Evolutionary conservation across 2,329 filamentous ascomycete species (phyloP), one percentile per base, ranked within the genome.

Genomic region (Scedosporium aurantiacum): DNA sequence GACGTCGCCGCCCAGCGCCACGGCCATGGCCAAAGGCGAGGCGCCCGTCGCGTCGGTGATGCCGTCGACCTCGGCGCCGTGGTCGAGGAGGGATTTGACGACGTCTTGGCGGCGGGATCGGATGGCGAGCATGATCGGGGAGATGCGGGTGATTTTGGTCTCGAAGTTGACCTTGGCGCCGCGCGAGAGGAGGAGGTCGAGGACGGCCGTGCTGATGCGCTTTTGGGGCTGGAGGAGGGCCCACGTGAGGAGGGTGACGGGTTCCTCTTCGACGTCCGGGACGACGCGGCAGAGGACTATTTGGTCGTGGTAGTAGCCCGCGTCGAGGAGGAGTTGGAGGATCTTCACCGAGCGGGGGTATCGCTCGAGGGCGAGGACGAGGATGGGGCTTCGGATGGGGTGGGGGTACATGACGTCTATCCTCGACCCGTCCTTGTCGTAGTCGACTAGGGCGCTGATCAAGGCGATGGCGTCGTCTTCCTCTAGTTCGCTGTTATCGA

Each of bases 211-310:
- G 69, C 82, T 85, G 58, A 87, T 77, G 63, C 78, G 79, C 69
- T 87, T 87, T 64, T 86, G 82, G 0, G 82, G 82, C 64, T 87
- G 83, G 5, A 82, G 72, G 59, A 88, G 74, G 0, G 82, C 78
- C 85, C 85, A 88, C 58, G 80, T 73, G 6, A 88, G 71, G 2
- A 85, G 73, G 1, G 81, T 82, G 54, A 85, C 76, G 8, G 75
- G 72, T 68, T 89, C 85, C 41, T 81, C 78, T 1, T 79, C 76
- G 0, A 78, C 63, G 10, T 78, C 75, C 0, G 78, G 72, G 61
- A 80, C 71, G 2, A 82, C 73, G 2, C 70, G 73, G 60, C 70
- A 75, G 0, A 66, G 74, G 2, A 70, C 76, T 2, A 75, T 75
- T 65, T 85, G 81, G 62, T 86, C 82, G 62, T 85, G 75, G 66